A percentile compares a stretch with the other conserved stretches of the same genome.
Conservation (phyloP, 148 eudicot species). For the Chenopodium quinoa region DNA sequence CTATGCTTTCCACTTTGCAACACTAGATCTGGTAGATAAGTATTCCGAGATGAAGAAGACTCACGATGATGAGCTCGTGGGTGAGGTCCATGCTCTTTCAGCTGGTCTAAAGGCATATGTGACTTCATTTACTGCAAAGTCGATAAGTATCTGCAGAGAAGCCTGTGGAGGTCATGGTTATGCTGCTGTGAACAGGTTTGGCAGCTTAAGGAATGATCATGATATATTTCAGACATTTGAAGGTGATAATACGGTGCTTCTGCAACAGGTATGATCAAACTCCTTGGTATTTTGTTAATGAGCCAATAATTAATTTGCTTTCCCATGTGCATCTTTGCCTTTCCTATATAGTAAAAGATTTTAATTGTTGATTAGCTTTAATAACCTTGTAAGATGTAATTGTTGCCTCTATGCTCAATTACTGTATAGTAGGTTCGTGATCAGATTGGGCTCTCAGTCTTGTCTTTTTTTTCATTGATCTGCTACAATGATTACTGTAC, state of each 20-base stretch:
- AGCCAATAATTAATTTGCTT: not conserved
- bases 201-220: slow-evolving; percentile 90
- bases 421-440: not conserved
- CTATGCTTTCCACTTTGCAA: slow-evolving; percentile 90
- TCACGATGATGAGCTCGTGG: slow-evolving; percentile 74
- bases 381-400: not conserved
- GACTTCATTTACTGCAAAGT: slow-evolving; percentile 77
- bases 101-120: slow-evolving; percentile 94
- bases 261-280: slow-evolving; percentile 67
- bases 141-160: slow-evolving; percentile 87
- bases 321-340: not conserved
- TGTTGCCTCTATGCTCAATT: not conserved
- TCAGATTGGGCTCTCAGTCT: not conserved
- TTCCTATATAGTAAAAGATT: not conserved
- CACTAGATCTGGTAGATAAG: slow-evolving; percentile 63
- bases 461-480: not conserved
- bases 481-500: not conserved
- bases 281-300: not conserved
- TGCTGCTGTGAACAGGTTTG: slow-evolving; percentile 95
- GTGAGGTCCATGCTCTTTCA: slow-evolving; percentile 87
- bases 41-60: slow-evolving; percentile 89
- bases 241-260: slow-evolving; percentile 95
- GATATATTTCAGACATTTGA: slow-evolving; percentile 98
- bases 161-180: slow-evolving; percentile 98
- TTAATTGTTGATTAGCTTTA: not conserved